Conservation (phyloP, 2,329 filamentous ascomycete species). For the Sarocladiaceae sp. region DNA sequence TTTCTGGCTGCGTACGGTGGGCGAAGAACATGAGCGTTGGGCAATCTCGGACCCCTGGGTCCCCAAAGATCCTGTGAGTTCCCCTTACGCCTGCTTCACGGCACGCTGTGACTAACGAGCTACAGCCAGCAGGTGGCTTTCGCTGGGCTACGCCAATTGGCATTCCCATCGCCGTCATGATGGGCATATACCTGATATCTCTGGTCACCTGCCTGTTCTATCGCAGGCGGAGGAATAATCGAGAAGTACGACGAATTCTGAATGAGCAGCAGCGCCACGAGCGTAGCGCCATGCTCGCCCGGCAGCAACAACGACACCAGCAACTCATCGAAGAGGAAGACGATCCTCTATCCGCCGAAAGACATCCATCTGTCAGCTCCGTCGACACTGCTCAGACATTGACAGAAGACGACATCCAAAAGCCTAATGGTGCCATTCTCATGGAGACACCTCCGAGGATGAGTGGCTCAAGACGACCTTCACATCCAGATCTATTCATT, state of each 20-base stretch:
- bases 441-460: background rate
- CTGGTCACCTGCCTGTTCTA: slow-evolving; percentile 23
- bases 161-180: slow-evolving; percentile 24
- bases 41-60: slow-evolving; percentile 27
- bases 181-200: slow-evolving; percentile 24
- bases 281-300: background rate
- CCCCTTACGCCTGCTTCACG: background rate
- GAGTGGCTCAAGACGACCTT: slow-evolving; percentile 14
- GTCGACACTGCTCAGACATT: slow-evolving; percentile 17
- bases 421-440: background rate
- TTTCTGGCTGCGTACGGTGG: slow-evolving; percentile 22
- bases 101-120: background rate
- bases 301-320: background rate
- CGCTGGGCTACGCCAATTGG: slow-evolving; percentile 24
- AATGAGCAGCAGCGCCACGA: background rate
- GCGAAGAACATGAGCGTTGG: slow-evolving; percentile 21
- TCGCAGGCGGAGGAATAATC: slow-evolving; percentile 18
- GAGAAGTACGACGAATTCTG: background rate
- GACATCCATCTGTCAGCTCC: slow-evolving; percentile 20
- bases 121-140: slow-evolving; percentile 18
- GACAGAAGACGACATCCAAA: slow-evolving; percentile 13
- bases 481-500: background rate
- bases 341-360: slow-evolving; percentile 8
- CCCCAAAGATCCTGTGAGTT: slow-evolving; percentile 19
- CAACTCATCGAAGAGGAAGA: background rate